Evolutionary conservation across 352 stramenopile genomes (phyloP).

Genomic region (Blastocystis sp.): DNA sequence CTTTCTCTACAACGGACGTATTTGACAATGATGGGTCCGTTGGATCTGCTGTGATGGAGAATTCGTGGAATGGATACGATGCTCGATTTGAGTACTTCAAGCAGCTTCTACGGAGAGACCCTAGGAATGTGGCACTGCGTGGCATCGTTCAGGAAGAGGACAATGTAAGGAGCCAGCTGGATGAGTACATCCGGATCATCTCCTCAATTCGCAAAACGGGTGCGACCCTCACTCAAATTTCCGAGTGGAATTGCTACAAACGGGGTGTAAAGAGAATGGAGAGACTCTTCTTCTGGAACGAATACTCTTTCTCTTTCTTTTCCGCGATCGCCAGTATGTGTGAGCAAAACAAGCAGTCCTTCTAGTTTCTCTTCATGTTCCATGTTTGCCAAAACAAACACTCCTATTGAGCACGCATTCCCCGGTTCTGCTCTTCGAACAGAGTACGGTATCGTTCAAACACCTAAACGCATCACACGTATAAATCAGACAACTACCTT

Average conservation of each 20-base stretch:
- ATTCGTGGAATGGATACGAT: slow-evolving; percentile 34
- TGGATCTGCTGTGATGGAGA: not conserved
- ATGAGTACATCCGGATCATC: slow-evolving; percentile 3
- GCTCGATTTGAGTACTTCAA: not conserved
- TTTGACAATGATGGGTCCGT: not conserved
- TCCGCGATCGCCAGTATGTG: slow-evolving; percentile 26
- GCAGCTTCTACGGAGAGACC: not conserved
- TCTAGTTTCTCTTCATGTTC: slow-evolving; percentile 27
- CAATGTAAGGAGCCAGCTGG: slow-evolving; percentile 34
- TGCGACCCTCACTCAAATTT: not conserved
- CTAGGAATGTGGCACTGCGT: not conserved
- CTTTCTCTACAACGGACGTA: too few species aligned
- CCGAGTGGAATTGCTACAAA: slow-evolving; percentile 49
- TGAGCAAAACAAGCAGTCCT: slow-evolving; percentile 46
- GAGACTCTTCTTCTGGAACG: slow-evolving; percentile 43
- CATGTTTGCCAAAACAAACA: slow-evolving; percentile 9
- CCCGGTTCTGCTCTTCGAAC: slow-evolving; percentile 15
- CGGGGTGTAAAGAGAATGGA: slow-evolving; percentile 31
- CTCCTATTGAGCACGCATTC: not conserved
- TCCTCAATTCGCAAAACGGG: not conserved
- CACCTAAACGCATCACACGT: not conserved
- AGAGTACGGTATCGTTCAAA: slow-evolving; percentile 46
- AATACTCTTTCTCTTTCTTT: slow-evolving; percentile 46
- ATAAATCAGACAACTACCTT: not conserved
- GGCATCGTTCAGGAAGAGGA: not conserved